A percentile compares a stretch with the other conserved stretches of the same genome.
Evolutionary conservation across 2,329 filamentous ascomycete genomes (phyloP).

Genomic region (Myriosclerotinia curreyana): DNA sequence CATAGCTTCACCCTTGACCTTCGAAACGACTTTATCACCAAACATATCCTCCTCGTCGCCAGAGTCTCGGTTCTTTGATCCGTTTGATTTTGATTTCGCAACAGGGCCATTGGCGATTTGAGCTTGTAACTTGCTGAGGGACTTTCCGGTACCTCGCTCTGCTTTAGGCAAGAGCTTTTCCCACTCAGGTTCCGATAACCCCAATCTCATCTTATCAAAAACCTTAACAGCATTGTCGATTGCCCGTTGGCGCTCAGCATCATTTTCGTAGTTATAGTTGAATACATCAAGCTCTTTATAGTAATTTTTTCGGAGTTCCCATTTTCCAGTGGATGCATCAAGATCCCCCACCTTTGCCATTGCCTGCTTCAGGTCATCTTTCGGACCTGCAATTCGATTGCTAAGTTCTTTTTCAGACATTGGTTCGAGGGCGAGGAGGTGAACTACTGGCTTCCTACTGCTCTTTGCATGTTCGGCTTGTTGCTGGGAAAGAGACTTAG

Average conservation of each 20-base stretch:
- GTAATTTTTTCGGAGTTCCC: slow-evolving; percentile 53
- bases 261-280: slow-evolving; percentile 55
- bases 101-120: slow-evolving; percentile 54
- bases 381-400: slow-evolving; percentile 50
- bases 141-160: slow-evolving; percentile 58
- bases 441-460: slow-evolving; percentile 53
- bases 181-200: slow-evolving; percentile 57
- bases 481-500: slow-evolving; percentile 51
- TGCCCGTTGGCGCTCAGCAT: slow-evolving; percentile 55
- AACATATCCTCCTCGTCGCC: slow-evolving; percentile 44
- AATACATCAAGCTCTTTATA: slow-evolving; percentile 65
- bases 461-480: slow-evolving; percentile 53
- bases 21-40: slow-evolving; percentile 39
- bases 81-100: slow-evolving; percentile 50
- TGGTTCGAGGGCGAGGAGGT: slow-evolving; percentile 57
- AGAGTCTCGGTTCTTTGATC: slow-evolving; percentile 51
- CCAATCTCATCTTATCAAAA: slow-evolving; percentile 58
- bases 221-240: slow-evolving; percentile 59
- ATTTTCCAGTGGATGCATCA: slow-evolving; percentile 48
- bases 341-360: slow-evolving; percentile 57
- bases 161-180: slow-evolving; percentile 56
- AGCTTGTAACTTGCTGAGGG: slow-evolving; percentile 59
- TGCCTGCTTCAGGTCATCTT: slow-evolving; percentile 52
- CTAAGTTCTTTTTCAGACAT: slow-evolving; percentile 50
- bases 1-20: slow-evolving; percentile 44